phyloP scores from a whole-genome alignment of 139 green algal species.

The Volvox reticuliferus region DNA sequence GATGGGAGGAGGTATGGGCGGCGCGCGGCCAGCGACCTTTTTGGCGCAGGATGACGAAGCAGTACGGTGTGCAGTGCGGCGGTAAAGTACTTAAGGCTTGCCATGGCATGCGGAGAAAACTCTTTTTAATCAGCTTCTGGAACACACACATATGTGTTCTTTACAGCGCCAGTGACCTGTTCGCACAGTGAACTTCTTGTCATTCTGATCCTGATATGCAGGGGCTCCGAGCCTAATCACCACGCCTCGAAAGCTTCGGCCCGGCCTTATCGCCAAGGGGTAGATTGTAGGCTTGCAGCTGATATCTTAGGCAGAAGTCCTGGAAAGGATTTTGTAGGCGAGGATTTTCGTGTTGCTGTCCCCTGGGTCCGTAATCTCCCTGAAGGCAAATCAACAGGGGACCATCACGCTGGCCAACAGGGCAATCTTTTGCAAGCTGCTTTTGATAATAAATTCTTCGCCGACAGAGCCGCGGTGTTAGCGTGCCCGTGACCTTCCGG shows the following conservation, averaged over 20 bases:
- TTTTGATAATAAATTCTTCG: not conserved
- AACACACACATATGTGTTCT: not conserved
- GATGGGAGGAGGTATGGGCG: no score
- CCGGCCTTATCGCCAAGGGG: not conserved
- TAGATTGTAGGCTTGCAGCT: no score
- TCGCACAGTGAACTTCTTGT: not conserved
- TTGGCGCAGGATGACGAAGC: conserved; percentile 16
- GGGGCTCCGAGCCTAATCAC: not conserved
- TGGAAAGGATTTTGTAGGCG: no score
- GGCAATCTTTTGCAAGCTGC: no score
- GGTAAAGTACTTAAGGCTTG: not conserved
- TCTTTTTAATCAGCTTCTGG: not conserved
- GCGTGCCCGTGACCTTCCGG: not conserved
- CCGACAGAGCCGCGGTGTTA: not conserved
- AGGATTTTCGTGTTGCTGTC: no score
- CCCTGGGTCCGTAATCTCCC: no score
- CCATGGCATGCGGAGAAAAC: no score
- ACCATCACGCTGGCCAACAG: no score
- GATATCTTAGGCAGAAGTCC: no score
- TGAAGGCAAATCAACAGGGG: no score
- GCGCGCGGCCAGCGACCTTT: no score
- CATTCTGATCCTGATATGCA: not conserved
- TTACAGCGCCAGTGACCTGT: not conserved
- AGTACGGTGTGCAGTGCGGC: not conserved
- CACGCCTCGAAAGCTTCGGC: not conserved